phyloP scores from a whole-genome alignment of 768 basidiomycete species.

The Suillus sp. region DNA sequence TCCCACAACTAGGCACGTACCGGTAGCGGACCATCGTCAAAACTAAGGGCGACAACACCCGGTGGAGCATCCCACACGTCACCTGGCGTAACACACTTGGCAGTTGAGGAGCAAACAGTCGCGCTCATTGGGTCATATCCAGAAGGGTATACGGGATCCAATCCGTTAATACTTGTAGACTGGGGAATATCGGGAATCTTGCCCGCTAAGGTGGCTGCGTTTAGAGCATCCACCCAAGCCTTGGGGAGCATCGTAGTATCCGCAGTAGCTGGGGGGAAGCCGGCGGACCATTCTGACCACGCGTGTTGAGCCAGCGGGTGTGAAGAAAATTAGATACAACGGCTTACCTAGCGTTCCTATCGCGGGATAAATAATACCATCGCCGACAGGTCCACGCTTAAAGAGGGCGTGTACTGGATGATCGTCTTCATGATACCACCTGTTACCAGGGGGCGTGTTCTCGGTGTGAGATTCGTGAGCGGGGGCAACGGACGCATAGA shows the following conservation, averaged over 20 bases:
- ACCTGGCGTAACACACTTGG: conserved; percentile 59
- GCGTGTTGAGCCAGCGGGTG: conserved; percentile 7
- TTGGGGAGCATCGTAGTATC: conserved; percentile 56
- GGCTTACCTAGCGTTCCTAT: conserved; percentile 62
- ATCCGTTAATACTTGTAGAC: conserved; percentile 39
- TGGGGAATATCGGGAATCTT: conserved; percentile 71
- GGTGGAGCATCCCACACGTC: conserved; percentile 80
- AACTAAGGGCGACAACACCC: conserved; percentile 64
- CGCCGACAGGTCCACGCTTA: conserved; percentile 46
- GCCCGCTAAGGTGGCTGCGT: conserved; percentile 63
- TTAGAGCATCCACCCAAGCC: conserved; percentile 73
- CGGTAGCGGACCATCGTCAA: conserved; percentile 79
- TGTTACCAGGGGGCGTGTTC: conserved; percentile 27
- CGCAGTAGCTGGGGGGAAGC: conserved; percentile 58
- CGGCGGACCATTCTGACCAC: conserved; percentile 58
- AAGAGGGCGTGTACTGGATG: conserved; percentile 68
- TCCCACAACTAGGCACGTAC: conserved; percentile 30
- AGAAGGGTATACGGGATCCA: conserved; percentile 40
- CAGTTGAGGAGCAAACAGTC: conserved; percentile 75
- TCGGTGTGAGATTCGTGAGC: conserved; percentile 23
- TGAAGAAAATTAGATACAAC: background rate
- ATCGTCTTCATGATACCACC: conserved; percentile 64
- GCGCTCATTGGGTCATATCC: conserved; percentile 45
- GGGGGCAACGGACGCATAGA: conserved; percentile 23
- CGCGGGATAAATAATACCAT: conserved; percentile 51